Evolutionary conservation across 2,329 filamentous ascomycete species (phyloP), one percentile per base, ranked within the genome.

Genomic region (Gnomoniopsis smithogilvyi): DNA sequence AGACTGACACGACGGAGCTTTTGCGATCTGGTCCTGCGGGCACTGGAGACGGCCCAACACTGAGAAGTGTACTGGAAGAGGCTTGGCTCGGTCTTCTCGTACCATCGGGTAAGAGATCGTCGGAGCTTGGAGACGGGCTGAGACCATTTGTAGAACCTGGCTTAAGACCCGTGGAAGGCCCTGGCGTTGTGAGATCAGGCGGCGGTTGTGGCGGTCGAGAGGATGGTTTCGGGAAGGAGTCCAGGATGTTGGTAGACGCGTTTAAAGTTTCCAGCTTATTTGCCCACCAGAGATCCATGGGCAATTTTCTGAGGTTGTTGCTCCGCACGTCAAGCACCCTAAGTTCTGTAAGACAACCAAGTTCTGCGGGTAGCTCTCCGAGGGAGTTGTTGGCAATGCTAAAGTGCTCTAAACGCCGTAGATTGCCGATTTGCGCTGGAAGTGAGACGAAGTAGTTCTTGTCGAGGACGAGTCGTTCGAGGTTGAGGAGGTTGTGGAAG

Each of bases 231-330:
- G 95, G 95, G 69, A 99, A 98, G 45, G 85, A 86, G 53, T 93
- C 89, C 21, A 99, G 80, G 7, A 98, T 88, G 66, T 99, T 99
- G 12, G 95, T 97, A 0, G 94, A 98, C 14, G 96, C 88, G 67
- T 99, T 99, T 60, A 99, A 82, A 0, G 89, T 94, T 73, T 98
- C 93, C 56, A 99, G 76, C 69, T 89, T 92, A 66, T 89, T 88
- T 54, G 94, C 94, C 80, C 91, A 94, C 95, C 95, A 99, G n/a
- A 99, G 82, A 69, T 99, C 95, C 69, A 91, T 86, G 2, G 95
- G 95, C 34, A 99, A 79, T 68, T 89, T 89, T 64, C 88, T 89
- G 59, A 99, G 83, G 69, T 98, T 99, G 77, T 98, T 99, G 69
- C 95, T 92, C 63, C 94, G 85, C 19, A 98, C 83, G 70, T 99